These are phyloP conservation scores for Penicillium crystallinum DNA, from an alignment of 495 filamentous ascomycete species.

Conservation along the genomic window DNA sequence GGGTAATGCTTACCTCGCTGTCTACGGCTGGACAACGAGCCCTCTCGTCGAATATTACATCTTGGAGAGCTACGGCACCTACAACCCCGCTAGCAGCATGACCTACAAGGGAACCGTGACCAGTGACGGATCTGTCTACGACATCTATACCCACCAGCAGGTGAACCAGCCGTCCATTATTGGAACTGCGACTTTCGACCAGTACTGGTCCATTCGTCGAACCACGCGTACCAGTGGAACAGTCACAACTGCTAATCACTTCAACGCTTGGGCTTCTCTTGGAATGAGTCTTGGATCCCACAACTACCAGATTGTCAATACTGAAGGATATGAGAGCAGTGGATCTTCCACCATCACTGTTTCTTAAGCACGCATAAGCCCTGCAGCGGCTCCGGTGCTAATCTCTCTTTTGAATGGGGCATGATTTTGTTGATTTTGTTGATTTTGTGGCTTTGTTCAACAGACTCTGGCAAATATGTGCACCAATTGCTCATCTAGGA, in stretches of 20 bases:
- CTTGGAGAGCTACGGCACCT: constrained; percentile 53
- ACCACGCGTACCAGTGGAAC: constrained; percentile 50
- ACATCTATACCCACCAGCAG: constrained; percentile 55
- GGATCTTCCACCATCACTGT: constrained; percentile 50
- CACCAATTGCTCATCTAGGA: too few species aligned
- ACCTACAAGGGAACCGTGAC: constrained; percentile 49
- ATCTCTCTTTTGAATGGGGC: too few species aligned
- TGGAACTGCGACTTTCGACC: constrained; percentile 55
- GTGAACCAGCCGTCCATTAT: constrained; percentile 56
- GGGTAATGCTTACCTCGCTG: constrained; percentile 54
- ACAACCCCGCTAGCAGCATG: constrained; percentile 45
- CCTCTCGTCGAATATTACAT: constrained; percentile 64
- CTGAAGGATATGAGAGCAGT: constrained; percentile 54
- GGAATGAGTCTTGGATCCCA: constrained; percentile 48
- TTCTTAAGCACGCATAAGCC: constrained; percentile 1
- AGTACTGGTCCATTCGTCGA: constrained; percentile 57
- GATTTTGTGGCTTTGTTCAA: too few species aligned
- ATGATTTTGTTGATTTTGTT: too few species aligned
- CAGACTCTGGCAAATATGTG: too few species aligned
- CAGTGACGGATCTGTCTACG: constrained; percentile 58
- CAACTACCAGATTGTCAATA: constrained; percentile 58
- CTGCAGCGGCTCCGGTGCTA: constrained; percentile 1
- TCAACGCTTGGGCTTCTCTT: constrained; percentile 52
- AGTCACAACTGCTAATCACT: constrained; percentile 52
- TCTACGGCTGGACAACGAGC: constrained; percentile 60